Conservation (phyloP, 1,139 yeast genomes). For the Geotrichum klebahnii region DNA sequence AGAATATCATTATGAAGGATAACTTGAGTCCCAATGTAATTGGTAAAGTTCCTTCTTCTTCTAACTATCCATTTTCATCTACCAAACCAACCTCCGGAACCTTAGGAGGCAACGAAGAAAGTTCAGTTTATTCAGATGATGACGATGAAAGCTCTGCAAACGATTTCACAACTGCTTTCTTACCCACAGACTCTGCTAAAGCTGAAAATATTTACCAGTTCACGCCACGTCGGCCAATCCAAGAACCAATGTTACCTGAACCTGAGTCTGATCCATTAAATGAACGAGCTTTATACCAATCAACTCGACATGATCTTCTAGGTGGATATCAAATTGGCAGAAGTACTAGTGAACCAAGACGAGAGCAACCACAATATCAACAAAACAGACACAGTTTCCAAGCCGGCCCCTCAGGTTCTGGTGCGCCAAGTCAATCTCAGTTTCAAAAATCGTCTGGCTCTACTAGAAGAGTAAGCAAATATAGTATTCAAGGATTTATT, state of each 20-base stretch:
- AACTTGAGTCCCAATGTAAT: slow-evolving; percentile 3
- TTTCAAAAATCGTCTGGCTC: too few relatives aligned
- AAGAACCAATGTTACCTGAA: too few relatives aligned
- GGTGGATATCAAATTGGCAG: too few relatives aligned
- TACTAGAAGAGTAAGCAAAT: slow-evolving; percentile 5
- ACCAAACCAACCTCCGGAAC: background rate
- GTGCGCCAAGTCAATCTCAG: too few relatives aligned
- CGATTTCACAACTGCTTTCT: slow-evolving; percentile 4
- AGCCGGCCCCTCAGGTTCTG: too few relatives aligned
- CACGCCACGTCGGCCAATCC: background rate
- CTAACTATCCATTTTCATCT: background rate
- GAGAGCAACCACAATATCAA: too few relatives aligned
- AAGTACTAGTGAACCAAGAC: too few relatives aligned
- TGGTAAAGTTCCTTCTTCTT: slow-evolving; percentile 1
- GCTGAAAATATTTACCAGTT: background rate
- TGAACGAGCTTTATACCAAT: too few relatives aligned
- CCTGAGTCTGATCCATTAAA: too few relatives aligned
- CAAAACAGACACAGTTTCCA: too few relatives aligned
- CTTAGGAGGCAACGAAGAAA: background rate
- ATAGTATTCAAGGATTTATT: slow-evolving; percentile 11
- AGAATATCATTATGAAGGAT: slow-evolving; percentile 24
- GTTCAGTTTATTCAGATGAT: background rate
- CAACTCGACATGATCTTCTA: too few relatives aligned
- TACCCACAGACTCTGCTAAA: background rate
- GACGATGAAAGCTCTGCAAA: background rate